Conservation (phyloP, 2,329 filamentous ascomycete genomes). For the Sordariomycetes sp. region DNA sequence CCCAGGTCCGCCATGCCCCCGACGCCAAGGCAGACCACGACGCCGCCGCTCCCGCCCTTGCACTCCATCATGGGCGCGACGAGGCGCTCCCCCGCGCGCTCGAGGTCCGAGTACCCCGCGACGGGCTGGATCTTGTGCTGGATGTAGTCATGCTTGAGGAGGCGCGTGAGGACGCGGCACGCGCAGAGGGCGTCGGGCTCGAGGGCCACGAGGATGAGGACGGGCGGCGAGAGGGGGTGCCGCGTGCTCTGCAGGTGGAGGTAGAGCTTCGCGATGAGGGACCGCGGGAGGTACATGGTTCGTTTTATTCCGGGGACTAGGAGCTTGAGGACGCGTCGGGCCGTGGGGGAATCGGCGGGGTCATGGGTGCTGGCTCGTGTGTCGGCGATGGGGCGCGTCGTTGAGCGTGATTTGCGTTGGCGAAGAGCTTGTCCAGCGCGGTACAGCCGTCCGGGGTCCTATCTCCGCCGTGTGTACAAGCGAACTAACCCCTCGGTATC, state of each 20-base stretch:
- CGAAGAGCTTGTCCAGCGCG: too few species aligned
- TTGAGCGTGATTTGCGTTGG: too few species aligned
- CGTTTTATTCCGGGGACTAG: conserved; percentile 5
- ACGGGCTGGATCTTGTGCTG: conserved; percentile 95
- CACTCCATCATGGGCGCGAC: conserved; percentile 78
- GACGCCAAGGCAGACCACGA: conserved; percentile 85
- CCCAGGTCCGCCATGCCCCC: conserved; percentile 85
- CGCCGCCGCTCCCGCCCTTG: conserved; percentile 71
- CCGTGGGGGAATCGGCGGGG: background rate
- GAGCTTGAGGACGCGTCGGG: conserved; percentile 15
- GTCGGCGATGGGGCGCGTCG: background rate
- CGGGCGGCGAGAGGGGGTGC: conserved; percentile 81
- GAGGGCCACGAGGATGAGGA: conserved; percentile 82
- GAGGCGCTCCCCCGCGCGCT: conserved; percentile 64
- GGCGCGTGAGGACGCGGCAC: conserved; percentile 79
- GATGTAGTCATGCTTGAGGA: conserved; percentile 97
- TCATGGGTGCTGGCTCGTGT: background rate
- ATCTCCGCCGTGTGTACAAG: background rate
- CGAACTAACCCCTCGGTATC: background rate
- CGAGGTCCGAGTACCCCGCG: conserved; percentile 80
- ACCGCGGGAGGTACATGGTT: conserved; percentile 86
- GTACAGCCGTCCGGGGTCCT: background rate
- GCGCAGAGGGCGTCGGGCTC: conserved; percentile 93
- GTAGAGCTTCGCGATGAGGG: conserved; percentile 83
- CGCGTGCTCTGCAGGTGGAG: conserved; percentile 73